Conservation (phyloP, 805 yeast genomes). For the Saturnispora dispora region DNA sequence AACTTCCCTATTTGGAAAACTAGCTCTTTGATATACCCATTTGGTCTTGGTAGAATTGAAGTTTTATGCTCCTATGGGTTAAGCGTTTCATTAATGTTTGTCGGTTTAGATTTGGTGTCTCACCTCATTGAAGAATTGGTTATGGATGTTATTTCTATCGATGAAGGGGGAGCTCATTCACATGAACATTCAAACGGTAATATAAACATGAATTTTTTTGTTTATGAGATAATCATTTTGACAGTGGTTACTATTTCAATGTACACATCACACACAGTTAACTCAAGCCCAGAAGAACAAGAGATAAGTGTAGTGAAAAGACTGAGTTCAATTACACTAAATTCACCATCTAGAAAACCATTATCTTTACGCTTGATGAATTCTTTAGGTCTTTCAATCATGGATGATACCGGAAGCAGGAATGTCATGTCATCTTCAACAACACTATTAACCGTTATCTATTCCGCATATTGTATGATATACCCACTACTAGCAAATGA, state of each 20-base stretch:
- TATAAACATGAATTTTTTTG: conserved; percentile 16
- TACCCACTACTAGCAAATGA: conserved; percentile 21
- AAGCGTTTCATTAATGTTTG: conserved; percentile 76
- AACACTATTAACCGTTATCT: conserved; percentile 33
- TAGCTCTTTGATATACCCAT: conserved; percentile 76
- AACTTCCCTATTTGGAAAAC: conserved; percentile 89
- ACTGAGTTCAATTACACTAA: conserved; percentile 22
- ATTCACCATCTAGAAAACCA: conserved; percentile 16
- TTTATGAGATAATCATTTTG: conserved; percentile 26
- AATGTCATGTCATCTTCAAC: conserved; percentile 31
- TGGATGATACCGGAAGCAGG: conserved; percentile 1
- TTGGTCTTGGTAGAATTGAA: conserved; percentile 88
- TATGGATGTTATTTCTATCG: conserved; percentile 28
- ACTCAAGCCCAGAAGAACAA: conserved; percentile 1
- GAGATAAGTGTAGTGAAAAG: conserved; percentile 14
- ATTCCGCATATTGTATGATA: conserved; percentile 24
- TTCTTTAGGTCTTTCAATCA: conserved; percentile 5
- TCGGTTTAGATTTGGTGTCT: conserved; percentile 80
- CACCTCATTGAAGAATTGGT: conserved; percentile 78
- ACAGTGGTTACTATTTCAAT: conserved; percentile 25
- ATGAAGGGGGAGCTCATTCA: conserved; percentile 10
- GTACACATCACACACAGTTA: conserved; percentile 24
- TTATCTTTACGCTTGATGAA: conserved; percentile 1
- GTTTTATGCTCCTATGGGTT: conserved; percentile 82
- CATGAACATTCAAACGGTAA: conserved; percentile 21